Conservation (phyloP, 1,139 yeast species). For the Blastobotrys arbuscula region DNA sequence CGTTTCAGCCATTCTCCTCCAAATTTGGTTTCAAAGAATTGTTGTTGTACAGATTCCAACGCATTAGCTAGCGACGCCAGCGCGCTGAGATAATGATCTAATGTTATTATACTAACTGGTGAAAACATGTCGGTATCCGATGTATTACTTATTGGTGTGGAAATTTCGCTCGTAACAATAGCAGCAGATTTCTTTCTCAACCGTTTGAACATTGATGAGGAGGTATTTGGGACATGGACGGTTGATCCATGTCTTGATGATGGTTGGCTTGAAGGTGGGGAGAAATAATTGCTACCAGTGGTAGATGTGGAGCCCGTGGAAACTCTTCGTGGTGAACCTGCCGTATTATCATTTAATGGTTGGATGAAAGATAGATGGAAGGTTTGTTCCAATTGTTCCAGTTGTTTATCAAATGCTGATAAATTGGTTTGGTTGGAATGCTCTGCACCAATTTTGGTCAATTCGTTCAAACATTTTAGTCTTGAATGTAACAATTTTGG, state of each 20-base stretch:
- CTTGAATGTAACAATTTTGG: slow-evolving; percentile 21
- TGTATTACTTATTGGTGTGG: neutral
- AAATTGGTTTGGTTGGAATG: slow-evolving; percentile 8
- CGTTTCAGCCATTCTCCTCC: slow-evolving; percentile 20
- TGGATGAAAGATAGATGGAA: slow-evolving; percentile 21
- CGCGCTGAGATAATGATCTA: slow-evolving; percentile 17
- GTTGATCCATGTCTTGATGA: slow-evolving; percentile 3
- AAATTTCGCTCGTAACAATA: slow-evolving; percentile 3
- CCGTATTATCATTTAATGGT: slow-evolving; percentile 8
- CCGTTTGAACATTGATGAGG: slow-evolving; percentile 13
- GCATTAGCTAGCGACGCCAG: slow-evolving; percentile 17
- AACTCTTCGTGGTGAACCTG: neutral
- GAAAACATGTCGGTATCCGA: neutral
- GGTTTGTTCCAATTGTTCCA: slow-evolving; percentile 17
- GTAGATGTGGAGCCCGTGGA: slow-evolving; percentile 8
- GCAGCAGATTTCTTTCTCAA: slow-evolving; percentile 15
- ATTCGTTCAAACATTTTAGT: slow-evolving; percentile 20
- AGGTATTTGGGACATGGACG: neutral
- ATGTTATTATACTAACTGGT: slow-evolving; percentile 4
- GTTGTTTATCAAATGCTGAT: slow-evolving; percentile 3
- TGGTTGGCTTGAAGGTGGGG: slow-evolving; percentile 3
- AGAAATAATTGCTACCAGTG: neutral
- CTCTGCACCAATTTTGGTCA: slow-evolving; percentile 20
- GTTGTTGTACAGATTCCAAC: slow-evolving; percentile 18
- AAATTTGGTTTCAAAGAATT: slow-evolving; percentile 3